A percentile compares a stretch with the other conserved stretches of the same genome.
phyloP scores from a whole-genome alignment of 108 stramenopile genomes.

The Pseudonitzschia delicatissima region DNA sequence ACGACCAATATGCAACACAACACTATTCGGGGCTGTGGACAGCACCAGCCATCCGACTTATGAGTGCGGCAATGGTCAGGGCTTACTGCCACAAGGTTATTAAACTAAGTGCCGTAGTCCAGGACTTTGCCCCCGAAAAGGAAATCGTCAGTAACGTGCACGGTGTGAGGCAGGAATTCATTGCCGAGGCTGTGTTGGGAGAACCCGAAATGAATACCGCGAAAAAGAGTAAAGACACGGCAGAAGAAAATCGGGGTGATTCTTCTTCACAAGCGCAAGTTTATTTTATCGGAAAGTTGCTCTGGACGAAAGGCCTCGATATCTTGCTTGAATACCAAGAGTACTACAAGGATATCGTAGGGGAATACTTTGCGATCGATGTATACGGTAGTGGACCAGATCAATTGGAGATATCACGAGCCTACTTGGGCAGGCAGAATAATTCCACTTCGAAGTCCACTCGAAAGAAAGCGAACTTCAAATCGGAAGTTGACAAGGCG shows the following conservation, averaged over 20 bases:
- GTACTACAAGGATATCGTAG: constrained; percentile 60
- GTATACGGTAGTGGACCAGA: constrained; percentile 85
- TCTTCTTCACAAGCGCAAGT: constrained; percentile 20
- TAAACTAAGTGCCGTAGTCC: constrained; percentile 74
- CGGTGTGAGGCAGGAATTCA: constrained; percentile 75
- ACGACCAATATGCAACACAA: constrained; percentile 44
- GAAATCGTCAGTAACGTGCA: constrained; percentile 82
- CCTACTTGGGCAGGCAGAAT: constrained; percentile 52
- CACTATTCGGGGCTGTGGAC: constrained; percentile 51
- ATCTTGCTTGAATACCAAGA: constrained; percentile 69
- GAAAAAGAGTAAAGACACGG: no score
- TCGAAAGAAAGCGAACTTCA: neutral
- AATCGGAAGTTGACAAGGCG: neutral
- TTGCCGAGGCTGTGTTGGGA: constrained; percentile 20
- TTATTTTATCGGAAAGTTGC: constrained; percentile 86
- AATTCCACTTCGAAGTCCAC: neutral
- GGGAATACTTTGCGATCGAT: constrained; percentile 68
- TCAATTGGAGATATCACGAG: constrained; percentile 62
- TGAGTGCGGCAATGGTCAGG: constrained; percentile 80
- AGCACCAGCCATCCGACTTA: constrained; percentile 71
- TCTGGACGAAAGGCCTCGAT: constrained; percentile 87
- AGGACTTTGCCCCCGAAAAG: constrained; percentile 78
- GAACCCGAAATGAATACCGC: neutral
- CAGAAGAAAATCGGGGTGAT: neutral
- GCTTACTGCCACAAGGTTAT: constrained; percentile 91